Conservation (phyloP, 2,329 filamentous ascomycete species). For the Cercospora canescens region DNA sequence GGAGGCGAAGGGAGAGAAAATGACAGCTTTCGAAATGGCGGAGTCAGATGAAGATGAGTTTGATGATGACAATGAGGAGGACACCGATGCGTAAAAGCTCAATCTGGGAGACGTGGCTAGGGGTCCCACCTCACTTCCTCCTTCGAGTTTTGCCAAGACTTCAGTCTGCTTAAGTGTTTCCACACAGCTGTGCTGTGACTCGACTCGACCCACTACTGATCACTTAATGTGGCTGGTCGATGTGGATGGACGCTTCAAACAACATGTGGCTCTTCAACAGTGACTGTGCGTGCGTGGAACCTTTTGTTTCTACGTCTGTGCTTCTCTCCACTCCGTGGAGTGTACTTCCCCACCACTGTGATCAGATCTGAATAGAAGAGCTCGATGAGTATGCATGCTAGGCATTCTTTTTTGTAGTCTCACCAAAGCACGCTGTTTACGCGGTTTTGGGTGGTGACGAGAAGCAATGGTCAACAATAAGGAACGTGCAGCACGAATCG, state of each 20-base stretch:
- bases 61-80: constrained; percentile 27
- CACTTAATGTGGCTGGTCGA: too few species aligned
- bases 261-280: too few species aligned
- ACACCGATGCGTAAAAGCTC: background rate
- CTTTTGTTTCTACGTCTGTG: too few species aligned
- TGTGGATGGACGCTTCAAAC: too few species aligned
- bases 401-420: too few species aligned
- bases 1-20: constrained; percentile 62
- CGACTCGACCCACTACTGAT: background rate
- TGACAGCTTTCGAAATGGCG: constrained; percentile 54
- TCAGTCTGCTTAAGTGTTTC: too few species aligned
- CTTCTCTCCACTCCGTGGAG: too few species aligned
- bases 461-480: background rate
- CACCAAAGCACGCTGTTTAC: background rate
- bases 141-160: background rate
- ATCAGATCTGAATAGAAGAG: too few species aligned
- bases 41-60: constrained; percentile 37
- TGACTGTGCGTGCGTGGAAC: too few species aligned
- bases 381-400: too few species aligned
- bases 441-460: background rate
- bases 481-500: background rate
- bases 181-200: background rate
- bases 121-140: background rate
- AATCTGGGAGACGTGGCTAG: background rate
- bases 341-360: too few species aligned